These are phyloP conservation scores for Hypoxylon sp. DNA, from an alignment of 2,329 filamentous ascomycete genomes.

Conservation along the genomic window DNA sequence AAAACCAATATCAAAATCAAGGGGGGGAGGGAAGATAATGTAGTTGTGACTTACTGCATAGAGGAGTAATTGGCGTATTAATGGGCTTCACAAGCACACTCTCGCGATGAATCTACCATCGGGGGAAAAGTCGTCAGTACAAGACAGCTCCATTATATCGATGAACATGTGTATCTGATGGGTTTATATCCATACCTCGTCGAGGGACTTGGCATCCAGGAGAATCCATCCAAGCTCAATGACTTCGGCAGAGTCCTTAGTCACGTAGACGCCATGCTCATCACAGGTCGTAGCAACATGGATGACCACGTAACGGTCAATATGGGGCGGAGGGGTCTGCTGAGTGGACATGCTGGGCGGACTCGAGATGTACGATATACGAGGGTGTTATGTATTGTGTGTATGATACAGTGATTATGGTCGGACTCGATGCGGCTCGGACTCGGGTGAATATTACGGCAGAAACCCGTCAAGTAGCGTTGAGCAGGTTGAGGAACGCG, in stretches of 20 bases:
- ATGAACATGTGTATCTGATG: conserved; percentile 17
- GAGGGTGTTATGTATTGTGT: conserved; percentile 31
- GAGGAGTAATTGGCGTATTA: conserved; percentile 97
- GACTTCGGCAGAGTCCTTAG: conserved; percentile 98
- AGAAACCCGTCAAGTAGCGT: conserved; percentile 17
- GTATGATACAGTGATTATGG: conserved; percentile 42
- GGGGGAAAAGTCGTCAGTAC: conserved; percentile 41
- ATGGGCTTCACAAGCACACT: conserved; percentile 97
- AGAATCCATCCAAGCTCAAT: conserved; percentile 99
- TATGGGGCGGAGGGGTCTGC: conserved; percentile 73
- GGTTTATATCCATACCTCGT: conserved; percentile 77
- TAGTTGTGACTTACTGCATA: conserved; percentile 87
- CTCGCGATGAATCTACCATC: conserved; percentile 85
- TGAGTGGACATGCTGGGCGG: conserved; percentile 61
- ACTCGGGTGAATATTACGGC: conserved; percentile 29
- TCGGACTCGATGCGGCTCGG: conserved; percentile 27
- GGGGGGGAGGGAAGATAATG: not conserved
- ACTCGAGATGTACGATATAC: conserved; percentile 10
- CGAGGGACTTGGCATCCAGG: conserved; percentile 89
- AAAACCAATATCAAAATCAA: not conserved
- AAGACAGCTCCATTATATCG: conserved; percentile 34
- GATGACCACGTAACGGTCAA: conserved; percentile 98
- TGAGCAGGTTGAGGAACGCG: conserved; percentile 23
- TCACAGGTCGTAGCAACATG: conserved; percentile 99
- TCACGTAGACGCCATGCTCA: conserved; percentile 99